Evolutionary conservation across 805 yeast species (phyloP).

Genomic region (Barnettozyma californica): DNA sequence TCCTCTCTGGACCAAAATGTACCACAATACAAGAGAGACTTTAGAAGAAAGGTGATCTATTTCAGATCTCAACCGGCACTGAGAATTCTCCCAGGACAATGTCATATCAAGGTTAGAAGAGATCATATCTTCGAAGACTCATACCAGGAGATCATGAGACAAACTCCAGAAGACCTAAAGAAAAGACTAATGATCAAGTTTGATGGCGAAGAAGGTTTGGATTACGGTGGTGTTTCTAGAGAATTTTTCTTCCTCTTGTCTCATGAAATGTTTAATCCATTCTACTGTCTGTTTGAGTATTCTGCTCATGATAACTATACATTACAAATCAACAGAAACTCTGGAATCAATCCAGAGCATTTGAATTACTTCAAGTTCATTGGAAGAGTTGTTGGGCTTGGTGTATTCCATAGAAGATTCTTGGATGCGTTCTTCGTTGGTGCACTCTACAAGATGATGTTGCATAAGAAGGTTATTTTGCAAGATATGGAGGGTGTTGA

Average conservation of each 20-base stretch:
- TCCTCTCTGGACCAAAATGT: slow-evolving; percentile 96
- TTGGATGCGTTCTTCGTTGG: slow-evolving; percentile 98
- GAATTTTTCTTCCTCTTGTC: slow-evolving; percentile 95
- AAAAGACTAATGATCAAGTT: slow-evolving; percentile 96
- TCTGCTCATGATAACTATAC: slow-evolving; percentile 98
- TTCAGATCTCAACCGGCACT: slow-evolving; percentile 98
- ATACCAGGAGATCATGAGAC: slow-evolving; percentile 97
- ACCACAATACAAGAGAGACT: slow-evolving; percentile 98
- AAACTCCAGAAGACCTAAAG: slow-evolving; percentile 96
- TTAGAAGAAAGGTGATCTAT: slow-evolving; percentile 93
- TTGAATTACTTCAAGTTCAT: slow-evolving; percentile 95
- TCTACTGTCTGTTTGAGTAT: slow-evolving; percentile 94
- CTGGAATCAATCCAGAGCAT: slow-evolving; percentile 96
- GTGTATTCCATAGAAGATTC: slow-evolving; percentile 97
- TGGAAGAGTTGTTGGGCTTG: slow-evolving; percentile 97
- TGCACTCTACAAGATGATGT: slow-evolving; percentile 96
- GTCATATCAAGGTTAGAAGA: slow-evolving; percentile 96
- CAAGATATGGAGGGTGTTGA: slow-evolving; percentile 99
- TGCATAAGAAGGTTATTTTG: slow-evolving; percentile 87
- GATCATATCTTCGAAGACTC: slow-evolving; percentile 96
- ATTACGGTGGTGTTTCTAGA: slow-evolving; percentile 98
- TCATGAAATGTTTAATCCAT: slow-evolving; percentile 98
- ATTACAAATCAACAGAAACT: slow-evolving; percentile 94
- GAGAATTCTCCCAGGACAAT: slow-evolving; percentile 96
- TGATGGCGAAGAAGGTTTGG: slow-evolving; percentile 99